Conservation (phyloP, 768 basidiomycete species). For the Russula abietina region DNA sequence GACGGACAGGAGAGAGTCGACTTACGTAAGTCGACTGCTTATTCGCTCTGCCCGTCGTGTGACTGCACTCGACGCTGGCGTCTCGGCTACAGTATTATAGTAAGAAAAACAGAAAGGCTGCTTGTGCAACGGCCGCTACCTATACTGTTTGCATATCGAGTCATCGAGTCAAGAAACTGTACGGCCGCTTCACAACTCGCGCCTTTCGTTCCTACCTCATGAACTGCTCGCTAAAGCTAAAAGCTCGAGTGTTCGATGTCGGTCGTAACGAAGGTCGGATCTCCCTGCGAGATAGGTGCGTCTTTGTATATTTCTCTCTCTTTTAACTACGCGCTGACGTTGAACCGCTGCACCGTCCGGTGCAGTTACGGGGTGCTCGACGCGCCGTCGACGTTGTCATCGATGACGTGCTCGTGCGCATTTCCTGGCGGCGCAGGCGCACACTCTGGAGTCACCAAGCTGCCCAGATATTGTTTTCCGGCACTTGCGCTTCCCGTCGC, state of each 20-base stretch:
- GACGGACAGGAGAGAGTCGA: no score
- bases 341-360: conserved; percentile 33
- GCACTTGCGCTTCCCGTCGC: neutral
- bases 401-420: conserved; percentile 62
- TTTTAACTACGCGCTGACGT: neutral
- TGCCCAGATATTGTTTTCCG: conserved; percentile 30
- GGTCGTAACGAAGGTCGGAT: conserved; percentile 24
- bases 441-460: conserved; percentile 65
- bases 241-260: neutral
- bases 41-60: no score
- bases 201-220: no score
- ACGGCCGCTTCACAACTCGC: no score
- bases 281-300: conserved; percentile 18
- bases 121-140: no score
- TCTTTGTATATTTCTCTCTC: conserved; percentile 26
- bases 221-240: no score
- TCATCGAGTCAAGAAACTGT: no score
- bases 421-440: conserved; percentile 67
- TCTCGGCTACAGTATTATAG: no score
- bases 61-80: no score
- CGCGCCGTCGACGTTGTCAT: conserved; percentile 78
- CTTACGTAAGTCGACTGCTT: no score
- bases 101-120: no score
- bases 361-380: conserved; percentile 54
- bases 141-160: no score